These are phyloP conservation scores for Gorgonomyces haynaldii DNA, from an alignment of 192 early-diverging fungal genomes.

Conservation along the genomic window DNA sequence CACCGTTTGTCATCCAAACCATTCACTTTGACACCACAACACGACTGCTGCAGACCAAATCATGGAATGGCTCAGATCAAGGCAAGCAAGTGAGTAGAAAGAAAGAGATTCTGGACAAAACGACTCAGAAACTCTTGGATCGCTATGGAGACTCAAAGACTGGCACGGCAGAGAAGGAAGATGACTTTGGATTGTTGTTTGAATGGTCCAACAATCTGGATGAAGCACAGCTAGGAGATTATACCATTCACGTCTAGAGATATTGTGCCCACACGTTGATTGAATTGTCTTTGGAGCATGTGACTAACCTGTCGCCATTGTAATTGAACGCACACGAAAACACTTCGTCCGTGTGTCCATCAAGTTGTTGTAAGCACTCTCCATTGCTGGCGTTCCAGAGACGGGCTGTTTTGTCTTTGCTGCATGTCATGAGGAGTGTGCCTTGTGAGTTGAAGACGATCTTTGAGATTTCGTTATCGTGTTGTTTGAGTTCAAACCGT, in stretches of 20 bases:
- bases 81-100: too few relatives aligned
- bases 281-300: slow-evolving; percentile 21
- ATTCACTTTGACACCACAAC: too few relatives aligned
- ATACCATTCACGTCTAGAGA: slow-evolving; percentile 15
- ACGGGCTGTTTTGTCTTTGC: slow-evolving; percentile 29
- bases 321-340: slow-evolving; percentile 40
- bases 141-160: too few relatives aligned
- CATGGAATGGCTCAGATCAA: too few relatives aligned
- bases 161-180: slow-evolving; percentile 17
- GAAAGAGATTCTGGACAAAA: too few relatives aligned
- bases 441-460: slow-evolving; percentile 30
- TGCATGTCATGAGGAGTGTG: slow-evolving; percentile 22
- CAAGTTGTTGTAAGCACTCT: slow-evolving; percentile 26
- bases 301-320: slow-evolving; percentile 27
- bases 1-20: too few relatives aligned
- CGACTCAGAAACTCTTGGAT: too few relatives aligned
- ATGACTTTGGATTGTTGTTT: slow-evolving; percentile 31
- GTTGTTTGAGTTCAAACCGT: slow-evolving; percentile 17
- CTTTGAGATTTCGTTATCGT: slow-evolving; percentile 37
- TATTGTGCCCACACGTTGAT: slow-evolving; percentile 11
- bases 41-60: too few relatives aligned
- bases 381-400: slow-evolving; percentile 26
- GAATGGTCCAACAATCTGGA: slow-evolving; percentile 33
- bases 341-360: slow-evolving; percentile 36
- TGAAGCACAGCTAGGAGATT: slow-evolving; percentile 22